Base-by-base conservation (phyloP, 805 yeast genomes). In the Wickerhamiella occidentalis region DNA sequence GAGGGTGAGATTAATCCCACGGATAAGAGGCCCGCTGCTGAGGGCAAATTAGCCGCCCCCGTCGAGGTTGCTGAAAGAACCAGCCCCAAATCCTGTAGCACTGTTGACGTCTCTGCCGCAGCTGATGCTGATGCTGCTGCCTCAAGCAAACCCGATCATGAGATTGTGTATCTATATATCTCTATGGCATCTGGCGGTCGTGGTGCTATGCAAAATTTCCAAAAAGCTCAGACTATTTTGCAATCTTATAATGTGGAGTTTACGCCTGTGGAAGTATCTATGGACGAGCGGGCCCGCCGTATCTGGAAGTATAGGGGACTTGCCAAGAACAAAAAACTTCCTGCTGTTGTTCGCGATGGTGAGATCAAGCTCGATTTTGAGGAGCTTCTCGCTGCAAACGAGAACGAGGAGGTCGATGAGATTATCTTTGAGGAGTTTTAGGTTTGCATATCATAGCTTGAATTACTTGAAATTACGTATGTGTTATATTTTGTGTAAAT, bases 281-380 rank as follows among this genome's bases (percentile, higher is more conserved):
- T 94, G 0, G 94, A 86, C 61, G 85, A 78, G 44, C 80, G 77
- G 46, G 94, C 95, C 11, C 76, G 82, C 60, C 76, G 77, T 56
- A 74, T 83, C 21, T 86, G 95, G 95, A 80, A 78, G 60, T 74
- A 87, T 56, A 75, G 76, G 55, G 71, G 83, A 12, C 69, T 52
- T 6, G 49, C 51, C 21, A 53, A 69, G 37, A 88, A 90, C 6
- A 79, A 82, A 56, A 66, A 76, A 0, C 73, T 85, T 50, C 95
- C 95, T 1, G 95, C 88, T 25, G 73, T 86, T 12, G 87, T 85
- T 29, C 74, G 94, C 60, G 82, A 82, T 12, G 78, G 77, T 19
- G 88, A 83, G 56, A 86, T 77, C 53, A 80, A 86, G 56, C 94
- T 95, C 2, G 82, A 85, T 61, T 85, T 83, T 82, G 77, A 81